Conservation (phyloP, 2,329 filamentous ascomycete species). For the Exserohilum turcica region DNA sequence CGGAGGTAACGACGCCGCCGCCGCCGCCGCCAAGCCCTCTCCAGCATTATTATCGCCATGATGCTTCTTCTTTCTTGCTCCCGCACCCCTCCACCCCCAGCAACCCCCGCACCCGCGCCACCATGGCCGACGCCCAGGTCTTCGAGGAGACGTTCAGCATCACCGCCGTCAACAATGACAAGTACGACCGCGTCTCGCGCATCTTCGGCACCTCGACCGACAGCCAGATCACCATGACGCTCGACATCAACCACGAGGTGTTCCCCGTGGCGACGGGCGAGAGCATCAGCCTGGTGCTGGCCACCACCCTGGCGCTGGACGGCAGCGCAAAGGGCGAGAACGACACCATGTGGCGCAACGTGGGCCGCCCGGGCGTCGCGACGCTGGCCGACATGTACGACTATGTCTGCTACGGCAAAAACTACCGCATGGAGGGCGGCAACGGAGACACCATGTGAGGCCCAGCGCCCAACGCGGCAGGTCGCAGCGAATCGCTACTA, state of each 20-base stretch:
- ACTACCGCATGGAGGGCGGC: constrained; percentile 85
- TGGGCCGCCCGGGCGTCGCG: constrained; percentile 55
- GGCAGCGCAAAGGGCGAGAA: constrained; percentile 65
- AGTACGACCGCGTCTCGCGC: constrained; percentile 95
- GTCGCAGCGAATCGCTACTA: constrained; percentile 25
- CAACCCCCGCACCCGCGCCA: constrained; percentile 23
- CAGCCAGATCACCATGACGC: constrained; percentile 75
- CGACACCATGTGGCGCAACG: constrained; percentile 67
- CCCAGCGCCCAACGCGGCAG: constrained; percentile 1
- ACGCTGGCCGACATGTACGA: constrained; percentile 79
- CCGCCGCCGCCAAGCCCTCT: constrained; percentile 12
- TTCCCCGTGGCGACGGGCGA: constrained; percentile 79
- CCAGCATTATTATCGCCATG: neutral
- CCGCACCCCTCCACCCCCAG: neutral
- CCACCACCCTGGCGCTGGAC: constrained; percentile 84
- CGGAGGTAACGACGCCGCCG: constrained; percentile 19
- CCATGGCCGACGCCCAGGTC: constrained; percentile 83
- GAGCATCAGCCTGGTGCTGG: constrained; percentile 78
- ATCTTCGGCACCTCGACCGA: constrained; percentile 78
- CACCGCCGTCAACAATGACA: constrained; percentile 76
- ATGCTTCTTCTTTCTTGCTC: constrained; percentile 22
- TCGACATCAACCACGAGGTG: constrained; percentile 94
- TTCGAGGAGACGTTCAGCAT: constrained; percentile 92
- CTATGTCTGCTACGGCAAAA: constrained; percentile 87
- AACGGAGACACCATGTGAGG: constrained; percentile 86